Evolutionary conservation across 2,329 filamentous ascomycete species (phyloP), one percentile per base, ranked within the genome.

Genomic region (Clonostachys rosea): DNA sequence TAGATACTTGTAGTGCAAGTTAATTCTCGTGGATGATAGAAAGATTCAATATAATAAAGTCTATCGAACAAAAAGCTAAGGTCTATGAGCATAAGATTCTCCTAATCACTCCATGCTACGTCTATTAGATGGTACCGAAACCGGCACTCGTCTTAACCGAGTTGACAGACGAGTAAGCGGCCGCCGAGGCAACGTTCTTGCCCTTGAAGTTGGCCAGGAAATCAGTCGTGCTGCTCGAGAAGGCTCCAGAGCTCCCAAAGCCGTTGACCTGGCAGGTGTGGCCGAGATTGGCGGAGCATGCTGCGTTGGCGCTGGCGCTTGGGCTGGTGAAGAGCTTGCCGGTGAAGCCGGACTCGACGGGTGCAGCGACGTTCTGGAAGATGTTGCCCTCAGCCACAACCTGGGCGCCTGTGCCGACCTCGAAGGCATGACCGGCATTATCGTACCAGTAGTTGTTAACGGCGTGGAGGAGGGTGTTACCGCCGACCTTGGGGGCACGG

Each of bases 391-490:
- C 79, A 4, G 73, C 74, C 18, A 83, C 65, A 40, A 79, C 70
- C 53, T 66, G 66, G 43, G 55, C 65, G 40, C 70, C 71, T 6
- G 59, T 44, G 45, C 67, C 68, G 43, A 72, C 61, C 62, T 80
- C 80, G 59, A 83, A 81, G 14, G 78, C 74, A 62, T 83, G 80
- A 42, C 74, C 74, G 17, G 63, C 59, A 60, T 73, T 75, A 56
- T 73, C 69, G 59, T 77, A 70, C 67, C 71, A 82, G 71, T 76
- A 80, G 71, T 83, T 83, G 74, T 82, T 83, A 59, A 80, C 76
- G 40, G 75, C 76, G 63, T 84, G 80, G 45, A 83, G 63, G 20
- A 71, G 65, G 42, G 81, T 70, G 47, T 79, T 79, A 60, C 76
- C 76, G 18, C 68, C 69, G 20, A 83, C 67, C 68, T 83, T 82